These are phyloP conservation scores for Xerocomus amazonicus DNA, from an alignment of 1,284 basidiomycete genomes.

Conservation along the genomic window DNA sequence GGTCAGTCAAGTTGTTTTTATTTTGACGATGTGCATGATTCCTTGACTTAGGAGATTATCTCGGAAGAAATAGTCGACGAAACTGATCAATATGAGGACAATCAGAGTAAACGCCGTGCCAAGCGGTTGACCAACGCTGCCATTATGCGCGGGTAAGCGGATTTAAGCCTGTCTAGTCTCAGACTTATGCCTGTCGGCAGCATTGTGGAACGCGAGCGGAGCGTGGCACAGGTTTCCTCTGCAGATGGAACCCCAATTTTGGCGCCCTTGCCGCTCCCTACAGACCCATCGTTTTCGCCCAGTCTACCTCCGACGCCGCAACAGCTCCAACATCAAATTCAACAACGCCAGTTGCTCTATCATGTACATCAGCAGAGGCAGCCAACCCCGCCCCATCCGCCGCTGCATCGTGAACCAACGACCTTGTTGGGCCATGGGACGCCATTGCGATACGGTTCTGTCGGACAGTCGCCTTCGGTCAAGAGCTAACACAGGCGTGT, in stretches of 20 bases:
- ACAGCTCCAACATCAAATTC: conserved; percentile 23
- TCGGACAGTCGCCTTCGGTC: conserved; percentile 8
- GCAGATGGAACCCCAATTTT: conserved; percentile 19
- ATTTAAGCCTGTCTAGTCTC: background rate
- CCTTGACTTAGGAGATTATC: conserved; percentile 62
- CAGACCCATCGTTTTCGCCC: conserved; percentile 9
- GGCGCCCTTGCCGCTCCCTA: conserved; percentile 11
- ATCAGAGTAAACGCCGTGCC: conserved; percentile 61
- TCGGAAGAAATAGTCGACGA: conserved; percentile 89
- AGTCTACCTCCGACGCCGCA: conserved; percentile 18
- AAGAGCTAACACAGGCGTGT: conserved; percentile 6
- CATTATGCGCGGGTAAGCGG: conserved; percentile 74
- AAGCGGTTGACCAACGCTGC: conserved; percentile 69
- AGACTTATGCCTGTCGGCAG: conserved; percentile 18
- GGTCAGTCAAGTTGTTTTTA: conserved; percentile 29
- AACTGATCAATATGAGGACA: conserved; percentile 85
- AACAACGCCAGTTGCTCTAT: conserved; percentile 21
- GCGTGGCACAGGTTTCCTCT: conserved; percentile 9
- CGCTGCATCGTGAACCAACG: background rate
- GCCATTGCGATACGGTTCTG: conserved; percentile 19
- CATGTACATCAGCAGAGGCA: conserved; percentile 1
- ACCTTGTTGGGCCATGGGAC: conserved; percentile 8
- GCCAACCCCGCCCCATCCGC: background rate
- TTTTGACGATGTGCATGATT: background rate
- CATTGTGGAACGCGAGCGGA: conserved; percentile 43